Evolutionary conservation across 1,139 yeast genomes (phyloP).

Genomic region (Candida sanyaensis): DNA sequence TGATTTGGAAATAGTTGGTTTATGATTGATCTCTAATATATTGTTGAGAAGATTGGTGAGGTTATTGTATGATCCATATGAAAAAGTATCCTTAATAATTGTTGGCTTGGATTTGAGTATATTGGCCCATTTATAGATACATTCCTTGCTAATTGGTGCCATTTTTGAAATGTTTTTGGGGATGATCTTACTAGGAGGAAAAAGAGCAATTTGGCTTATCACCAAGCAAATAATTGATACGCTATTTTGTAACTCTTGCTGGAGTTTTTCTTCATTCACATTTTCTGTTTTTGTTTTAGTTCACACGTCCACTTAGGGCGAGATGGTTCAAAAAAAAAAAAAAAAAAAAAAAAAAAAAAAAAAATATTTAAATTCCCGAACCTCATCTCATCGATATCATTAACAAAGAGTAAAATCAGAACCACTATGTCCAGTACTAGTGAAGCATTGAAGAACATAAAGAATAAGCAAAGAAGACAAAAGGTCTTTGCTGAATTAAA

Average conservation of each 20-base stretch:
- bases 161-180: not conserved
- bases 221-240: not conserved
- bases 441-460: constrained; percentile 49
- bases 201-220: not conserved
- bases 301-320: not conserved
- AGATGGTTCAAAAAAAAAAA: not conserved
- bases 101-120: constrained; percentile 18
- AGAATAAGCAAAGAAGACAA: constrained; percentile 79
- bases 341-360: constrained; percentile 4
- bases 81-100: constrained; percentile 20
- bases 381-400: constrained; percentile 6
- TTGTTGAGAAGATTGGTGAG: constrained; percentile 19
- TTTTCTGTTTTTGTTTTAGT: not conserved
- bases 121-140: constrained; percentile 20
- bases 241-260: not conserved
- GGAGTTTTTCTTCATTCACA: not conserved
- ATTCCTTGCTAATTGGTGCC: constrained; percentile 11
- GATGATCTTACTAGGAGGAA: no score
- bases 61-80: constrained; percentile 20
- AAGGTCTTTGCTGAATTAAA: constrained; percentile 73
- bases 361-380: not conserved
- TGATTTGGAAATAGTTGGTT: constrained; percentile 1
- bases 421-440: constrained; percentile 21
- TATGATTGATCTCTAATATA: constrained; percentile 14
- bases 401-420: no score